Conservation (phyloP, 1,284 basidiomycete species). For the Trametes pubescens region DNA sequence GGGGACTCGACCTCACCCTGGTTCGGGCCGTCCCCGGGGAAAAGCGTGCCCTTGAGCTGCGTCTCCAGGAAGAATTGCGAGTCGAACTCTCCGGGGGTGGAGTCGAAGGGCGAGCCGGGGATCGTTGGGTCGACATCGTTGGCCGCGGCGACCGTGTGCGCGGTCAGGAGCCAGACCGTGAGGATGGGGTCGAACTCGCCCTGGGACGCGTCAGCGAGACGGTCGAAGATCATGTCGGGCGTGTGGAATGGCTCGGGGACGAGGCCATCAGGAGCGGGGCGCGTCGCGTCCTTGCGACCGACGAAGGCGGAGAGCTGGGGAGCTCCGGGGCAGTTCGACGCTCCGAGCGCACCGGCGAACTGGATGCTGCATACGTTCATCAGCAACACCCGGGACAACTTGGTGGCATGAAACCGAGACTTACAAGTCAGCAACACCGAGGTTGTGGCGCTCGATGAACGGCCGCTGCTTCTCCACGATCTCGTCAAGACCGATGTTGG, state of each 20-base stretch:
- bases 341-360: slow-evolving; percentile 42
- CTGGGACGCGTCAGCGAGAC: slow-evolving; percentile 35
- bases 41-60: slow-evolving; percentile 36
- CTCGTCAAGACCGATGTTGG: slow-evolving; percentile 41
- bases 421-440: slow-evolving; percentile 39
- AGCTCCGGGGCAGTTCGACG: slow-evolving; percentile 43
- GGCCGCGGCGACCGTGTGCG: slow-evolving; percentile 35
- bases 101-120: slow-evolving; percentile 35
- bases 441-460: slow-evolving; percentile 37
- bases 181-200: slow-evolving; percentile 45
- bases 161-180: slow-evolving; percentile 51
- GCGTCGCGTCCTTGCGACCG: slow-evolving; percentile 39
- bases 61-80: slow-evolving; percentile 35
- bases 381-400: neutral
- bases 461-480: slow-evolving; percentile 38
- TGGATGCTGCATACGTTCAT: slow-evolving; percentile 34
- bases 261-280: slow-evolving; percentile 46
- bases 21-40: slow-evolving; percentile 39
- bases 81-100: slow-evolving; percentile 33
- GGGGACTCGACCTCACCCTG: slow-evolving; percentile 37
- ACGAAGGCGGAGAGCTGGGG: slow-evolving; percentile 43
- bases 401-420: neutral
- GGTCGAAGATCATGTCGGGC: slow-evolving; percentile 36
- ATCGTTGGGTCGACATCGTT: slow-evolving; percentile 34
- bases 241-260: slow-evolving; percentile 54